Base-by-base conservation (phyloP, 164 flowering plant species). In the Malania oleifera region DNA sequence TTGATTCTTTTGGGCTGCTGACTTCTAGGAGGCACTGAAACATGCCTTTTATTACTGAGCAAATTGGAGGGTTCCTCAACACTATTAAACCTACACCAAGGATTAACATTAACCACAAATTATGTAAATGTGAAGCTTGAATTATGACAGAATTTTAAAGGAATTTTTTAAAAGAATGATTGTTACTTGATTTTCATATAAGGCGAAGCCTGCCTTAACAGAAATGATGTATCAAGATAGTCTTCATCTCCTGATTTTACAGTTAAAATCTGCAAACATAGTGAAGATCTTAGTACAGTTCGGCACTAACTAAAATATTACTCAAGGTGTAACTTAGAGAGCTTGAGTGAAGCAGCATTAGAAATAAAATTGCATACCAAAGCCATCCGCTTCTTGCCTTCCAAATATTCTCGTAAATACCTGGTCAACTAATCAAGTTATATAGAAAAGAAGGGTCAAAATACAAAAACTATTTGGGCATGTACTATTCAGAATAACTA, bases 381-480 rank as follows among this genome's bases (percentile, higher is more conserved):
- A 52, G 87, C 64, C 96, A 91, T 91, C 46, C 86, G 71, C 72
- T 81, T 91, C 80, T 80, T 89, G 57, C 95, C 98, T 74, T 88
- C 98, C 72, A 91, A 57, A 70, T 88, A 82, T 60, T 86, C 96
- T 68, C 89, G 74, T 35, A 91, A 64, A 61, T 87, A 89, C 77
- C 81, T 82, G 13, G 98, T 91, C 63, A 91, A 62, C 98, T 89
- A 77, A 52, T 23, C 40, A 62, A 20, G 5, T 43, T 1, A 43
- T 17, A n/a, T 17, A n/a, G 4, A 44, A 44, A 44, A n/a, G 18
- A 46, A 46, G 15, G n/a, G 46, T 43, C 20, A 43, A 43, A 2
- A 43, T 2, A 43, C n/a, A 43, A n/a, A 19, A 43, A 17, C 19
- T 2, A 17, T 43, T 9, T 4, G 35, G 4, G 35, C 9, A 31